Conservation (phyloP, 768 basidiomycete species). For the Tricholoma hemisulphureum region DNA sequence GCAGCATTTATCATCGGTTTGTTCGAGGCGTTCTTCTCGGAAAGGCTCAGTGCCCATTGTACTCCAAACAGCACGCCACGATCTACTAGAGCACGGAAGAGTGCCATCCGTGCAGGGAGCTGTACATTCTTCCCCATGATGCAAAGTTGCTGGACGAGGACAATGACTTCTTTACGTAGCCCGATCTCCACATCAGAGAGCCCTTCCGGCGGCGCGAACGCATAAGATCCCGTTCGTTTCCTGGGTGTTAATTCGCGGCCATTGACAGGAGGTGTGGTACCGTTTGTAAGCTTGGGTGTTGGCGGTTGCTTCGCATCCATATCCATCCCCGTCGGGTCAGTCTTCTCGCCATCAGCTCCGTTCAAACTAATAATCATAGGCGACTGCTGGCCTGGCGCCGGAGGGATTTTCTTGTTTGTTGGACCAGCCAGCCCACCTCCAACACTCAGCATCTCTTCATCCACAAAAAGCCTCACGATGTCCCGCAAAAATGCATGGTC, state of each 20-base stretch:
- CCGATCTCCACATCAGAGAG: constrained; percentile 53
- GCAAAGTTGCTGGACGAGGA: constrained; percentile 89
- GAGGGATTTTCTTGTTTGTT: constrained; percentile 24
- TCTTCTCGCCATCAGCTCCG: constrained; percentile 34
- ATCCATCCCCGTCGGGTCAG: constrained; percentile 37
- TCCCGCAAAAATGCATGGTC: constrained; percentile 75
- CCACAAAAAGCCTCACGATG: constrained; percentile 73
- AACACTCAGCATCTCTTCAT: constrained; percentile 60
- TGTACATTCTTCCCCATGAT: constrained; percentile 98
- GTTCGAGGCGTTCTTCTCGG: constrained; percentile 51
- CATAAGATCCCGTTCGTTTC: constrained; percentile 35
- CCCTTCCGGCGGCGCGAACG: constrained; percentile 57
- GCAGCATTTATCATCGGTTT: constrained; percentile 72
- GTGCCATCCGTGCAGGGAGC: constrained; percentile 74
- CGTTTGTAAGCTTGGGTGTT: constrained; percentile 31
- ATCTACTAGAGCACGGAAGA: constrained; percentile 87
- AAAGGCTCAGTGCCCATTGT: constrained; percentile 83
- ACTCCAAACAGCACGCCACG: constrained; percentile 87
- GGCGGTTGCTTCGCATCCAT: constrained; percentile 33
- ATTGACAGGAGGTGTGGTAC: constrained; percentile 22
- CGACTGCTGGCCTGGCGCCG: constrained; percentile 25
- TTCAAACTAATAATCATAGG: constrained; percentile 40
- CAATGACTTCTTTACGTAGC: constrained; percentile 73
- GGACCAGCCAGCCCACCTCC: constrained; percentile 26
- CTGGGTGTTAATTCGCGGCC: constrained; percentile 20